Evolutionary conservation across 306 rosid species (phyloP), one percentile per base, ranked within the genome.

Genomic region (Sphenostylis stenocarpa): DNA sequence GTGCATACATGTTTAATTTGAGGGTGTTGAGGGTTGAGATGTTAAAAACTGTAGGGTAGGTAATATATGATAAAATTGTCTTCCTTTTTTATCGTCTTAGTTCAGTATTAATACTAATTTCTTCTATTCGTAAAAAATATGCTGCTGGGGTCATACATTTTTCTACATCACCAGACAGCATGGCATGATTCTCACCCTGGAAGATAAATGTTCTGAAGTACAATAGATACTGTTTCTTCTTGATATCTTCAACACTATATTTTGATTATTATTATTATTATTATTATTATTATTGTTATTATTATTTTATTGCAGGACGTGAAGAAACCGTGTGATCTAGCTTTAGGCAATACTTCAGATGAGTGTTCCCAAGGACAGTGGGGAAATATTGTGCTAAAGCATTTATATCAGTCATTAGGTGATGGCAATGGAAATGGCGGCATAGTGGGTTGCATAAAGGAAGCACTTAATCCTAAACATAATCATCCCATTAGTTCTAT

Each of bases 331-430:
- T 29, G 64, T 69, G 76, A 68, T 75, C 62, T 67, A 14, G 80
- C 81, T 67, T 45, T 84, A 58, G 87, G 77, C 70, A 81, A 63
- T 61, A 77, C 74, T 75, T 79, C 77, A 69, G 71, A 77, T 52
- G 84, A 85, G 60, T 60, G 67, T 75, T 86, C 84, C n/a, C 78
- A 66, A 78, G 80, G 80, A 72, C 73, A 82, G 56, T 88, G 93
- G 86, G 85, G 88, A 85, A 83, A 85, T 81, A 78, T 86, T 51
- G 75, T 84, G 47, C 80, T 86, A 76, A 86, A 82, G 60, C 88
- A 72, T 45, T 69, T 90, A 76, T 75, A 64, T 81, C 91, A 87
- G 82, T 91, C 96, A 23, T 38, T 88, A 57, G 86, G 91, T 38
- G 81, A 73, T 61, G 80, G 48, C 49, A 88, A 85, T 80, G 80